Evolutionary conservation across 1,284 basidiomycete species (phyloP).

Genomic region (Heimioporus punctisporus): DNA sequence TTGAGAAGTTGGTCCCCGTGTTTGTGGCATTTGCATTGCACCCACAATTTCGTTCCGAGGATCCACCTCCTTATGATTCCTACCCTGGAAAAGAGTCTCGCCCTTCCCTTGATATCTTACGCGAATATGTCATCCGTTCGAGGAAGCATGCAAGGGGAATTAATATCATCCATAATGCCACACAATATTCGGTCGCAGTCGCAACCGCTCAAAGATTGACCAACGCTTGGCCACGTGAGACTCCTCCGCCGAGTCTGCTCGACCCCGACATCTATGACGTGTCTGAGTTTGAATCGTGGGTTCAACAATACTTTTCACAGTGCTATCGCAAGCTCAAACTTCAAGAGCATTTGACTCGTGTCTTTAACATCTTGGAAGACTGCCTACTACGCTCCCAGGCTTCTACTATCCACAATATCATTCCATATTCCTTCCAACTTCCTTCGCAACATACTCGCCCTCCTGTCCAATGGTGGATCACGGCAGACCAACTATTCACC

Average conservation of each 20-base stretch:
- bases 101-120: neutral
- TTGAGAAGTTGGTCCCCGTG: neutral
- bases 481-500: too few species aligned
- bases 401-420: neutral
- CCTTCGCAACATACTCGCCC: too few species aligned
- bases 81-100: neutral
- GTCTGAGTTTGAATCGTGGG: too few species aligned
- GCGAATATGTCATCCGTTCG: neutral
- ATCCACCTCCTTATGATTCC: neutral
- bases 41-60: neutral
- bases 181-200: neutral
- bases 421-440: too few species aligned
- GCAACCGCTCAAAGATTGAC: neutral
- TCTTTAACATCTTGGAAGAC: constrained; percentile 11
- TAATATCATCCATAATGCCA: neutral
- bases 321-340: constrained; percentile 17
- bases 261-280: too few species aligned
- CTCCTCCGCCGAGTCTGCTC: too few species aligned
- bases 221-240: neutral
- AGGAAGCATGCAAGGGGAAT: neutral
- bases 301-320: constrained; percentile 3
- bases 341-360: neutral
- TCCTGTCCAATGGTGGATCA: too few species aligned
- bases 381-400: neutral
- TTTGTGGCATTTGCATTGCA: neutral